These are phyloP conservation scores for Solanum habrochaites DNA, from an alignment of 257 asterid genomes.

Conservation along the genomic window DNA sequence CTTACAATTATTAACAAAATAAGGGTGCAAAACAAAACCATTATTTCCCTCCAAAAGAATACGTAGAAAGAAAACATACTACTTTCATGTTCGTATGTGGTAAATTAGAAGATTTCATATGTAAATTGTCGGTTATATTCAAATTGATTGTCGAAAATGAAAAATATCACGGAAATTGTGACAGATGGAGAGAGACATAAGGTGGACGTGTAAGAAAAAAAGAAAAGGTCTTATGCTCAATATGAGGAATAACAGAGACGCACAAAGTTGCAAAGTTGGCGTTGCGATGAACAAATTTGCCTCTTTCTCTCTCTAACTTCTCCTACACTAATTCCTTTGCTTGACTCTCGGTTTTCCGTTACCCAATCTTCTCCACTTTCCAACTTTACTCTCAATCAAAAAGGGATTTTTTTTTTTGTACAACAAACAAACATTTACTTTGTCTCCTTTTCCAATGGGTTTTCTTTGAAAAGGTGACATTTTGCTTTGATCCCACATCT, in stretches of 20 bases:
- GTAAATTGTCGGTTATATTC: fast-evolving
- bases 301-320: conserved; percentile 5
- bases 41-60: too few species aligned
- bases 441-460: background rate
- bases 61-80: too few species aligned
- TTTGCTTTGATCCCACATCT: conserved; percentile 11
- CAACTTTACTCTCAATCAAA: background rate
- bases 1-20: background rate
- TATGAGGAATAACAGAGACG: background rate
- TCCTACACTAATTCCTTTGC: conserved; percentile 17
- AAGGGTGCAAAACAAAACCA: background rate
- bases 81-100: fast-evolving
- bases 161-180: background rate
- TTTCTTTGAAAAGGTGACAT: conserved; percentile 3
- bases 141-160: fast-evolving
- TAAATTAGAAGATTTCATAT: fast-evolving
- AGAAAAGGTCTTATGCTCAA: background rate
- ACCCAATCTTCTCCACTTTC: conserved; percentile 1
- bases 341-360: conserved; percentile 36
- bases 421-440: background rate
- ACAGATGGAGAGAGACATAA: background rate
- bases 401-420: background rate
- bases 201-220: conserved; percentile 6
- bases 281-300: background rate
- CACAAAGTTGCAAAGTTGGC: background rate